These are phyloP conservation scores for Arbutus unedo DNA, from an alignment of 148 eudicot species.

Conservation along the genomic window DNA sequence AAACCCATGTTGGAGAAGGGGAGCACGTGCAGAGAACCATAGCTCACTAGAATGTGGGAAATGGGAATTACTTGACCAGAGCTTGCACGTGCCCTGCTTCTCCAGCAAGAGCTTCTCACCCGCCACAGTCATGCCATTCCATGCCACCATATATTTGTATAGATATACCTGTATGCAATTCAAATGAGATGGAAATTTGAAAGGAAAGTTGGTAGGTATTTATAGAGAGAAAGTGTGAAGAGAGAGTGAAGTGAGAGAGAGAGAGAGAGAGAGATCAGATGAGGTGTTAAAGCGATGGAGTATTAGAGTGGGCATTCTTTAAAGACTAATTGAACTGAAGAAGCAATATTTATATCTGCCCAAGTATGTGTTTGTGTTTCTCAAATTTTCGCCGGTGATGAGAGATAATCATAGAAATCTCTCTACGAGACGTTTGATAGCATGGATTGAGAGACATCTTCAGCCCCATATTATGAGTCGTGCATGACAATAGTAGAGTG, in stretches of 20 bases:
- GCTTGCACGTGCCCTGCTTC: constrained; percentile 99
- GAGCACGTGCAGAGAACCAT: constrained; percentile 20
- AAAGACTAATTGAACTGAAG: constrained; percentile 20
- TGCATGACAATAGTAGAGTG: too few species aligned
- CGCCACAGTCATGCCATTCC: constrained; percentile 15
- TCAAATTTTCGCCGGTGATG: not conserved
- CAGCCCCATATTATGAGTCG: too few species aligned
- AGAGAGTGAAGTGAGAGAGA: not conserved
- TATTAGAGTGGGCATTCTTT: constrained; percentile 39
- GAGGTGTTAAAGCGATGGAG: constrained; percentile 22
- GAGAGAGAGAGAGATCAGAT: not conserved
- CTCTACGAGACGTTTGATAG: too few species aligned
- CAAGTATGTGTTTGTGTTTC: not conserved
- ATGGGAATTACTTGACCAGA: not conserved
- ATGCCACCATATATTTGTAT: not conserved
- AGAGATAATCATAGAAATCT: not conserved
- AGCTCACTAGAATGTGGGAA: not conserved
- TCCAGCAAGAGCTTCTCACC: constrained; percentile 66
- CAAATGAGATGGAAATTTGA: not conserved
- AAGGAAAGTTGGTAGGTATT: not conserved
- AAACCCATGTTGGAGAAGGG: constrained; percentile 25
- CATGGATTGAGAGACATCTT: too few species aligned
- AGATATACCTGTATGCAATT: too few species aligned
- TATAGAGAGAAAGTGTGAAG: not conserved
- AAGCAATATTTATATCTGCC: not conserved